Base-by-base conservation (phyloP, 257 asterid species). In the Coffea eugenioides region DNA sequence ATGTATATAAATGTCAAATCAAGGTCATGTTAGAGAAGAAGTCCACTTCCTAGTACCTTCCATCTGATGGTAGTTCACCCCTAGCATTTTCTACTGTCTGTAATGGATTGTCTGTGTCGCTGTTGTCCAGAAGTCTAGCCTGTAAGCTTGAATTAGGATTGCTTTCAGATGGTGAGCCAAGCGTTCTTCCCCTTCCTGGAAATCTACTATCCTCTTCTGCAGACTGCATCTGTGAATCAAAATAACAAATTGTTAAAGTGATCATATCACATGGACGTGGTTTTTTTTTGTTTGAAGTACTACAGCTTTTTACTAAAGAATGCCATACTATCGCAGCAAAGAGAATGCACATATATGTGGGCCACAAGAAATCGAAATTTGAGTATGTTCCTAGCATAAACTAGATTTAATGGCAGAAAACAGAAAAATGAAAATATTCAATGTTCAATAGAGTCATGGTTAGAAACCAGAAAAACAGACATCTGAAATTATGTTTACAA, bases 181-280 rank as follows among this genome's bases (percentile, higher is more conserved):
- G 89, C 21, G 97, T 71, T 85, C 98, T 91, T 69, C 90, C 98
- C 73, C 88, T 84, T 82, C 98, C 98, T 43, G 97, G 98, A 88
- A 92, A 94, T 84, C 97, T 88, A 81, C 80, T 85, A 75, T 70
- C 78, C n/a, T 82, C 90, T 82, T 86, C 86, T 51, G 85, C 80
- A 77, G 94, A 56, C 93, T 88, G 93, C 88, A 87, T 80, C 36
- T 70, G 66, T 72, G 41, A 62, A 51, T 51, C 71, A 65, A 2
- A 79, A 81, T 66, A 86, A 73, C 56, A 77, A 72, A 79, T 74
- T 71, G 75, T 9, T 68, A 8, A 25, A 74, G 36, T 77, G 56
- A 57, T 69, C 4, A 14, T 73, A 31, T 2, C 14, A 23, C 7
- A 64, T 54, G 45, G 11, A 18, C 34, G 69, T 31, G 31, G 31